A percentile compares a stretch with the other conserved stretches of the same genome.
Conservation (phyloP, 1,284 basidiomycete genomes). For the Psilocybe mexicana region DNA sequence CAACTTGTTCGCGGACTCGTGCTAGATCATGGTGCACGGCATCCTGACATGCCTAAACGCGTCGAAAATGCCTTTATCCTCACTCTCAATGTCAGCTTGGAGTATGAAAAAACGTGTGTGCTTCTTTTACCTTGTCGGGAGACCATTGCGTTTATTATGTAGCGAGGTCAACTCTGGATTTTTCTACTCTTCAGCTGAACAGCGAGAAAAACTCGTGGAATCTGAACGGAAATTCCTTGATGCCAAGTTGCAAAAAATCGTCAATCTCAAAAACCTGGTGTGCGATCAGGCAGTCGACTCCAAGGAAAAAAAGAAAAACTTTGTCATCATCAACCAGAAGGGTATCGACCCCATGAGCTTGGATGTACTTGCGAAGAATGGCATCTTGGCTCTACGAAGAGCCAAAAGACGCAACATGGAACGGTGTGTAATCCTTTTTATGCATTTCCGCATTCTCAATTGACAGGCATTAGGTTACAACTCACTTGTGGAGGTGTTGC, state of each 20-base stretch:
- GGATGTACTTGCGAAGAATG: slow-evolving; percentile 96
- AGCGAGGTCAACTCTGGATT: slow-evolving; percentile 99
- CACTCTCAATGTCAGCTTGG: slow-evolving; percentile 96
- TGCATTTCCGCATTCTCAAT: neutral
- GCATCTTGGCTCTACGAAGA: slow-evolving; percentile 91
- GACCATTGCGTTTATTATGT: slow-evolving; percentile 16
- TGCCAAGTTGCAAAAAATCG: slow-evolving; percentile 93
- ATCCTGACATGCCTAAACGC: slow-evolving; percentile 99
- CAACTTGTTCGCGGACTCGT: slow-evolving; percentile 95
- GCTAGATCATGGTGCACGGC: slow-evolving; percentile 93
- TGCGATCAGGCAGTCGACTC: slow-evolving; percentile 89
- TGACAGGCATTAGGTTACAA: slow-evolving; percentile 63
- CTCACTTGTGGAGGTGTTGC: slow-evolving; percentile 94
- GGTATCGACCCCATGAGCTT: slow-evolving; percentile 98
- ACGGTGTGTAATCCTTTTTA: slow-evolving; percentile 52
- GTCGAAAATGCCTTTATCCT: slow-evolving; percentile 96
- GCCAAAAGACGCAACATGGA: slow-evolving; percentile 99
- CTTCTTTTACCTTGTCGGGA: neutral
- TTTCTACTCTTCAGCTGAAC: slow-evolving; percentile 99
- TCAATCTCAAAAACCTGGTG: slow-evolving; percentile 95
- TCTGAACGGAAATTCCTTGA: slow-evolving; percentile 95
- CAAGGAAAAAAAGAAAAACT: slow-evolving; percentile 81
- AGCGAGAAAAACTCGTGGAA: slow-evolving; percentile 98
- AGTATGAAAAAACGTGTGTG: slow-evolving; percentile 98
- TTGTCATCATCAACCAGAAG: slow-evolving; percentile 99